phyloP scores from a whole-genome alignment of 1,284 basidiomycete species.

The Cutaneotrichosporon sp. region DNA sequence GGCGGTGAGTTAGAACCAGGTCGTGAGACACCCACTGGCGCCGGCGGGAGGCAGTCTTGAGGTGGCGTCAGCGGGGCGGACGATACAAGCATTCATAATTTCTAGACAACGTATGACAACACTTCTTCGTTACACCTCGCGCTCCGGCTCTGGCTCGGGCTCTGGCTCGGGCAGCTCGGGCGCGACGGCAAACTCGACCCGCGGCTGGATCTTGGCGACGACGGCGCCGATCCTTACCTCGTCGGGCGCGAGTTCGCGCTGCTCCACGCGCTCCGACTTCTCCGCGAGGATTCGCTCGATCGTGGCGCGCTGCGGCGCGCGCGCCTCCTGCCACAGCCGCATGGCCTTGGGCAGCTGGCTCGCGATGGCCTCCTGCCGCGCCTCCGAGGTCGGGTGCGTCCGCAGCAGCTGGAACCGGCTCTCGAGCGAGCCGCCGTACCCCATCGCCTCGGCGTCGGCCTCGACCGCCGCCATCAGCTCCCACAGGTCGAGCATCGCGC shows the following conservation, averaged over 20 bases:
- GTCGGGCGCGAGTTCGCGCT: not conserved
- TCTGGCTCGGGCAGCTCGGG: not conserved
- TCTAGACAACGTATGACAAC: not conserved
- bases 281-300: constrained; percentile 5
- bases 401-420: constrained; percentile 53
- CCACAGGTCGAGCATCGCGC: constrained; percentile 57
- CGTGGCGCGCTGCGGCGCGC: constrained; percentile 7
- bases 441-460: constrained; percentile 47
- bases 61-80: no score
- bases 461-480: constrained; percentile 57
- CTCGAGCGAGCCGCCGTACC: constrained; percentile 39
- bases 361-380: constrained; percentile 45
- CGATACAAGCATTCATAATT: not conserved
- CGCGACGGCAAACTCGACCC: not conserved
- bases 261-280: not conserved
- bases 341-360: constrained; percentile 5
- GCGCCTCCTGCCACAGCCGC: constrained; percentile 3
- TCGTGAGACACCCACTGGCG: no score
- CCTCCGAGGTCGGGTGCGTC: constrained; percentile 57
- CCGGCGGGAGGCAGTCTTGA: no score
- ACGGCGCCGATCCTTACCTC: not conserved
- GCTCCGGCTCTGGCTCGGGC: not conserved
- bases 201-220: not conserved
- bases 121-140: not conserved
- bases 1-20: no score